Evolutionary conservation across 306 rosid genomes (phyloP).

Genomic region (Aeschynomene evenia): DNA sequence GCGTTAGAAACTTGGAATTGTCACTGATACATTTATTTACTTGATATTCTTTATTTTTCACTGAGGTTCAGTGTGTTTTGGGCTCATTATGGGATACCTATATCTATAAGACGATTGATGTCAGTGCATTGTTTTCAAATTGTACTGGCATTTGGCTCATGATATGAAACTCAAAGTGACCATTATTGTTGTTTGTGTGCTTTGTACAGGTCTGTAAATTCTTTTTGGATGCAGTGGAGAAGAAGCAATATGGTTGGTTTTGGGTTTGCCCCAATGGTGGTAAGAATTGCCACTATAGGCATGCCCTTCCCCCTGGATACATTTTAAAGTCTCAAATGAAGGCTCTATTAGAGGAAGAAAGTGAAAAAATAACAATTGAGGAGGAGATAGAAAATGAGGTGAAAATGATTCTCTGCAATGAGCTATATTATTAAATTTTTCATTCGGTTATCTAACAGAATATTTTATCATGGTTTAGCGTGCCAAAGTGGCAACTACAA

Average conservation of each 20-base stretch:
- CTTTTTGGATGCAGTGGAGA: slow-evolving; percentile 89
- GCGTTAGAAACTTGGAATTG: slow-evolving; percentile 1
- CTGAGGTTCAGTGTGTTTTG: slow-evolving; percentile 1
- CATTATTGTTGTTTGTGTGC: neutral
- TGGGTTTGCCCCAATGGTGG: slow-evolving; percentile 93
- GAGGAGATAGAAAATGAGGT: slow-evolving; percentile 98
- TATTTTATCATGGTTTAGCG: slow-evolving; percentile 50
- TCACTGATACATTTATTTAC: neutral
- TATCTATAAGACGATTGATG: neutral
- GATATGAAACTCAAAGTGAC: neutral
- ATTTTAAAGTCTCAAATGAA: slow-evolving; percentile 95
- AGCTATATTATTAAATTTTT: slow-evolving; percentile 6
- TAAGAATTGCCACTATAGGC: slow-evolving; percentile 91
- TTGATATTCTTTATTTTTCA: neutral
- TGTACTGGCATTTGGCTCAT: neutral
- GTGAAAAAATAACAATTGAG: slow-evolving; percentile 68
- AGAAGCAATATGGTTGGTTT: slow-evolving; percentile 97
- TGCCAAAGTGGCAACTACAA: slow-evolving; percentile 59
- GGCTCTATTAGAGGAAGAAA: slow-evolving; percentile 83
- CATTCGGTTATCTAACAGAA: slow-evolving; percentile 25
- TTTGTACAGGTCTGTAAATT: slow-evolving; percentile 49
- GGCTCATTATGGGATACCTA: neutral
- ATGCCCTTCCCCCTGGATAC: slow-evolving; percentile 97
- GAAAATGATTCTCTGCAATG: neutral
- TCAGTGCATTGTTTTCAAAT: slow-evolving; percentile 13